Conservation (phyloP, 345 rosid species). For the Clausena lansium region DNA sequence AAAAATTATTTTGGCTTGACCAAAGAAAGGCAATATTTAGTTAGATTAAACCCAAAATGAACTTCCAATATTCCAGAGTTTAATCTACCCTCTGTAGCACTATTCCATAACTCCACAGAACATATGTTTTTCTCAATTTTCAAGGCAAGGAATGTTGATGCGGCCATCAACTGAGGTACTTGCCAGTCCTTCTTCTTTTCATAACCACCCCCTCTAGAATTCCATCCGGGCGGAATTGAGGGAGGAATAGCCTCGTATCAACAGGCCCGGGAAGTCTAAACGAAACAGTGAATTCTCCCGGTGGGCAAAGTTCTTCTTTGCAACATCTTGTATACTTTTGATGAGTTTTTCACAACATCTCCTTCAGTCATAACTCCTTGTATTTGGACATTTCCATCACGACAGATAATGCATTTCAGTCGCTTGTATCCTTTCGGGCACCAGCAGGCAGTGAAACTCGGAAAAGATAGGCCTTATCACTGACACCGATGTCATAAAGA, state of each 20-base stretch:
- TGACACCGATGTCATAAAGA: conserved; percentile 62
- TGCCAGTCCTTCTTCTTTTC: conserved; percentile 21
- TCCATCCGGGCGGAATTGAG: conserved; percentile 43
- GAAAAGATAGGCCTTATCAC: conserved; percentile 62
- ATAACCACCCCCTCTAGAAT: conserved; percentile 46
- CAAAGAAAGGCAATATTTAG: too few species aligned
- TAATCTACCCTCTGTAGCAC: too few species aligned
- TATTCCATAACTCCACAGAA: too few species aligned
- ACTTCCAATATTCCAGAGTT: too few species aligned
- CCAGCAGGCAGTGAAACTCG: conserved; percentile 73
- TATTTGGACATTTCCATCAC: conserved; percentile 57
- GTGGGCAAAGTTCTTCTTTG: conserved; percentile 40
- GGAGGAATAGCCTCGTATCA: too few species aligned
- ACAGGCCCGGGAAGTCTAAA: too few species aligned
- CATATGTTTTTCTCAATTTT: too few species aligned
- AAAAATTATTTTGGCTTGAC: too few species aligned
- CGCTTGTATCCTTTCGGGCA: conserved; percentile 49
- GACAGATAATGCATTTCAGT: conserved; percentile 50
- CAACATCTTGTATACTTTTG: conserved; percentile 20
- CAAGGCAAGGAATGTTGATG: background rate
- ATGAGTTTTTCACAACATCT: conserved; percentile 28
- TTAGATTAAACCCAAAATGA: too few species aligned
- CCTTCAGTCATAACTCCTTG: conserved; percentile 45
- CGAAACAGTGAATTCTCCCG: conserved; percentile 44
- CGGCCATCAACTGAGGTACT: too few species aligned